phyloP scores from a whole-genome alignment of 345 rosid genomes.

The Litchi chinensis region DNA sequence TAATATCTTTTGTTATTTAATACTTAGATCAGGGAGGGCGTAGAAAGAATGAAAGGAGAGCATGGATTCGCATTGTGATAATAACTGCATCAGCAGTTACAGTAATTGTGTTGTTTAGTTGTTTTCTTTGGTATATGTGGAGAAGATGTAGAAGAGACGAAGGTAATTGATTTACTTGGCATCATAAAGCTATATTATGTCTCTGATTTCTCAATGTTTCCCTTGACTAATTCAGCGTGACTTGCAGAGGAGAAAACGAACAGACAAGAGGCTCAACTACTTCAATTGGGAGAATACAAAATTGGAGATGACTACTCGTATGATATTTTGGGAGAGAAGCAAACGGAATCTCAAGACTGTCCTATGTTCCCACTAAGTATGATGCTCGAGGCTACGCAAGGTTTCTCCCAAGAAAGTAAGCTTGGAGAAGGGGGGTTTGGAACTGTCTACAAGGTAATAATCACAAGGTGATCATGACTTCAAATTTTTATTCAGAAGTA shows the following conservation, averaged over 20 bases:
- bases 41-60: neutral
- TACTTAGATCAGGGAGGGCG: neutral
- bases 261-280: neutral
- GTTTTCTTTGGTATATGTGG: neutral
- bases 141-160: slow-evolving; percentile 16
- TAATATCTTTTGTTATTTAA: no score
- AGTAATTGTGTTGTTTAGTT: neutral
- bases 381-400: slow-evolving; percentile 23
- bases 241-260: slow-evolving; percentile 13
- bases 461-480: neutral
- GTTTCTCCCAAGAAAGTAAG: slow-evolving; percentile 30
- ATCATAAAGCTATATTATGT: neutral
- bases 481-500: neutral
- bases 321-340: neutral
- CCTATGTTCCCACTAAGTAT: slow-evolving; percentile 21
- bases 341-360: slow-evolving; percentile 16
- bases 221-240: neutral
- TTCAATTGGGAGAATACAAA: neutral
- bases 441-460: slow-evolving; percentile 41
- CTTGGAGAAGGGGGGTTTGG: slow-evolving; percentile 58
- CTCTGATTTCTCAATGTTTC: no score
- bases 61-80: slow-evolving; percentile 16
- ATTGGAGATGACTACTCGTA: neutral
- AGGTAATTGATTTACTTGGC: neutral
- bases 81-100: neutral